Evolutionary conservation across 768 basidiomycete species (phyloP), one percentile per base, ranked within the genome.

Genomic region (Jaapia argillacea): DNA sequence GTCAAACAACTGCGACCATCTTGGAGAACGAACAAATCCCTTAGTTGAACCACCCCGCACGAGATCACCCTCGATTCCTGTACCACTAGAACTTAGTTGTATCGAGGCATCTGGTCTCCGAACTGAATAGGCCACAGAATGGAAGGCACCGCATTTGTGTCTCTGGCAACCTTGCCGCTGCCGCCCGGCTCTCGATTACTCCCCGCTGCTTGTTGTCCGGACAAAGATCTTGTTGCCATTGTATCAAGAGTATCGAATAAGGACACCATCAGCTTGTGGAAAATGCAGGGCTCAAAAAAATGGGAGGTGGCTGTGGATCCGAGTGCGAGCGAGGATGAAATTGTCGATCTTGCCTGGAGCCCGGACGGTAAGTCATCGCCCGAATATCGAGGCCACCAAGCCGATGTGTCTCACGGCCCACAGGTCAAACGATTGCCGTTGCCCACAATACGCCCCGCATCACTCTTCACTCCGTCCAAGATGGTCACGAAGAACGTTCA

Each of bases 201-300:
- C 21, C 45, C 65, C 6, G 72, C 78, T 18, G 76, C 86, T 38
- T 88, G 86, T 53, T 87, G 87, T 58, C 85, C 86, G 6, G 87
- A 89, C 65, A 90, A 89, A 58, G 87, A 90, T 59, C 66, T 89
- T 33, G 62, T 88, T 3, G 65, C 80, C 22, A 63, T 87, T 5
- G 65, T 88, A 40, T 79, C 80, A 45, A 72, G 77, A 23, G 64
- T 81, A 21, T 83, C 78, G 24, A 77, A 77, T 24, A 71, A 73
- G 48, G 84, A 87, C 54, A 72, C 77, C 47, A 59, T 89, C 54
- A 77, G 79, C 49, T 66, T 91, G 27, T 91, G 85, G 85, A 88
- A 85, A 52, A 74, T 79, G 58, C 79, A 82, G 50, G 85, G 87
- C 14, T 63, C 76, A 5, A 88, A 79, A 59, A 79, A 81, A 48